Conservation (phyloP, 148 eudicot genomes). For the Camellia sinensis region DNA sequence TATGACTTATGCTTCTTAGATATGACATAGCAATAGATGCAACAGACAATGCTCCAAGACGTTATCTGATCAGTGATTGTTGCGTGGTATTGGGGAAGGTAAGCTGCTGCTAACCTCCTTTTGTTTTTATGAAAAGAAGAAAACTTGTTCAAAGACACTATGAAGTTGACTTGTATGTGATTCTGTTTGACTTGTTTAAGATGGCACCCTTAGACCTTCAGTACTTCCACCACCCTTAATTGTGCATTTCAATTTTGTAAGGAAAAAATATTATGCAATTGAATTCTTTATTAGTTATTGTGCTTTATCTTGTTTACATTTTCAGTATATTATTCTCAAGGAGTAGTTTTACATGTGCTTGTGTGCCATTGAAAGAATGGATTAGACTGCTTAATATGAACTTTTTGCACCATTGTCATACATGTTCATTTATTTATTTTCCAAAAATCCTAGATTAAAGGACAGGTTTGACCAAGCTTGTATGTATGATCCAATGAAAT, state of each 20-base stretch:
- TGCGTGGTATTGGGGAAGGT: conserved; percentile 94
- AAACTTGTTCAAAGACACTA: neutral
- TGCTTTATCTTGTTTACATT: neutral
- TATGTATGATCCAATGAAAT: neutral
- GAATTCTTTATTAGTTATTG: neutral
- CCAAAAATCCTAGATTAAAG: neutral
- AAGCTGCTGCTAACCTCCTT: conserved; percentile 8
- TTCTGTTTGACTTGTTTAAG: neutral
- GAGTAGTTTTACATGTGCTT: neutral
- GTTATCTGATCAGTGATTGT: conserved; percentile 97
- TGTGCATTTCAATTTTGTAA: neutral
- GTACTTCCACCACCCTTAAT: neutral
- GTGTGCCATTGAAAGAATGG: conserved; percentile 7
- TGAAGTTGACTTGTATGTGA: conserved; percentile 2
- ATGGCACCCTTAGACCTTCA: neutral
- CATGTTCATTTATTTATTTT: neutral
- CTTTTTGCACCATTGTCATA: neutral
- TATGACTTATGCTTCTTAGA: conserved; percentile 46
- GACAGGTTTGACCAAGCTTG: neutral
- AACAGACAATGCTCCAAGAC: conserved; percentile 93
- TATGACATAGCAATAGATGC: conserved; percentile 90
- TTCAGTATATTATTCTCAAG: too few species aligned
- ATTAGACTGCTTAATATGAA: neutral
- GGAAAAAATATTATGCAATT: neutral
- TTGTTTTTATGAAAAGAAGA: neutral